Evolutionary conservation across 1,139 yeast species (phyloP), one percentile per base, ranked within the genome.

Genomic region (Kazachstania sp.): DNA sequence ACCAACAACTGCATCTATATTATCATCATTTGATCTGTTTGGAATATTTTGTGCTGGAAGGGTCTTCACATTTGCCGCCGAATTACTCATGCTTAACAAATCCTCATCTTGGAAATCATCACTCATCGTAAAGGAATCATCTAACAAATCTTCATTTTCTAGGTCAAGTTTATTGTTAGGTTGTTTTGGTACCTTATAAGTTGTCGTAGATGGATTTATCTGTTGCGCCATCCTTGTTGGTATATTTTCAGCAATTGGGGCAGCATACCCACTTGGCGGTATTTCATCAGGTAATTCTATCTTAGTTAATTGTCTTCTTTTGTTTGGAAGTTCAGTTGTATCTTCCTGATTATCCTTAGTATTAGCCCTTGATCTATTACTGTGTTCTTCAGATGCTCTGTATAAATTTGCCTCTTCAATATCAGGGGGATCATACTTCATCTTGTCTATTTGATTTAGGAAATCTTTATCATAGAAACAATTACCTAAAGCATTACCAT

Each of bases 401-500:
- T 72, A 68, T 49, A 74, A 54, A 37, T 66, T 66, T 3, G 70
- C 66, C 52, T 74, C 79, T 49, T 77, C 79, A 51, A 80, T 74
- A 44, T 75, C 79, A 6, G 76, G 72, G 1, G 77, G 77, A 15
- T 78, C 79, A 47, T 72, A 68, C 49, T 74, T 72, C 3, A 68
- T 71, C 41, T 65, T 68, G 49, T 62, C 66, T 28, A 66, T 77
- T 59, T 79, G 78, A 26, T 77, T 71, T 29, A 81, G 62, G 49
- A 80, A 81, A 42, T 77, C 78, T 58, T 81, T 80, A 61, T 84
- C 94, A 58, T 84, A 84, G 18, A 84, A 72, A 63, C 94, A 84
- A 59, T 84, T 84, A 1, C 94, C 94, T 59, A 84, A 66, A 0
- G 86, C 86, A 61, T 83, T 83, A 39, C 95, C 95, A 64, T 83